Conservation (phyloP, 1,139 yeast species). For the Lodderomyces margitis region DNA sequence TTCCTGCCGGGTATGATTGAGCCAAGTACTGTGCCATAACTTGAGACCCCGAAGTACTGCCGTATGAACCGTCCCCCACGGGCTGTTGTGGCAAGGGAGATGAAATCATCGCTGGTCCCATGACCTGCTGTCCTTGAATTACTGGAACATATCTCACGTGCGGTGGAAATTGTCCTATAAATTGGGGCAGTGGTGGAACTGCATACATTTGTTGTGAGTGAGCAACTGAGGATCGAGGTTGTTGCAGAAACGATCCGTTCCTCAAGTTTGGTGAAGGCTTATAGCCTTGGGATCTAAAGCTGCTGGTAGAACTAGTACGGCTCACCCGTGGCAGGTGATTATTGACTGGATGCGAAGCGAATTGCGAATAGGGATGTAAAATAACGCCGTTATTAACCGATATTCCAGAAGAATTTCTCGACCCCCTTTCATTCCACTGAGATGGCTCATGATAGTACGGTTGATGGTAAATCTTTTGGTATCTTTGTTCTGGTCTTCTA, state of each 20-base stretch:
- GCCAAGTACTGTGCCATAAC: constrained; percentile 79
- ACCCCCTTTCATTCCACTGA: constrained; percentile 12
- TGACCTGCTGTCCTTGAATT: constrained; percentile 2
- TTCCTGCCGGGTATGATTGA: constrained; percentile 50
- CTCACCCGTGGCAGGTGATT: constrained; percentile 14
- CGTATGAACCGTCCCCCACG: constrained; percentile 5
- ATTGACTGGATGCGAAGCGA: constrained; percentile 19
- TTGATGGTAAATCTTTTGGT: constrained; percentile 17
- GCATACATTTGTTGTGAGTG: constrained; percentile 10
- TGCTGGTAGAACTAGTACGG: constrained; percentile 12
- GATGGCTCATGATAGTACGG: constrained; percentile 20
- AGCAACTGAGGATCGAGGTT: background rate
- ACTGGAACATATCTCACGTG: constrained; percentile 8
- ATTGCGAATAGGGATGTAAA: constrained; percentile 21
- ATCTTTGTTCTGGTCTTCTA: constrained; percentile 6
- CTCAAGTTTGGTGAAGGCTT: constrained; percentile 10
- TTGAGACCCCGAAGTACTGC: constrained; percentile 61
- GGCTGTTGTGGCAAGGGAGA: background rate
- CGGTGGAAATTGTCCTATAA: constrained; percentile 4
- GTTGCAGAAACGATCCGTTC: constrained; percentile 1
- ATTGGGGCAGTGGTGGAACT: constrained; percentile 6
- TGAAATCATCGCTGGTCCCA: constrained; percentile 5
- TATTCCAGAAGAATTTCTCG: constrained; percentile 25
- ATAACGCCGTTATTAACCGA: constrained; percentile 20
- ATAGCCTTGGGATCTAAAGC: constrained; percentile 10